Conservation (phyloP, 73 alveolate species). For the Durusdinium trenchii region DNA sequence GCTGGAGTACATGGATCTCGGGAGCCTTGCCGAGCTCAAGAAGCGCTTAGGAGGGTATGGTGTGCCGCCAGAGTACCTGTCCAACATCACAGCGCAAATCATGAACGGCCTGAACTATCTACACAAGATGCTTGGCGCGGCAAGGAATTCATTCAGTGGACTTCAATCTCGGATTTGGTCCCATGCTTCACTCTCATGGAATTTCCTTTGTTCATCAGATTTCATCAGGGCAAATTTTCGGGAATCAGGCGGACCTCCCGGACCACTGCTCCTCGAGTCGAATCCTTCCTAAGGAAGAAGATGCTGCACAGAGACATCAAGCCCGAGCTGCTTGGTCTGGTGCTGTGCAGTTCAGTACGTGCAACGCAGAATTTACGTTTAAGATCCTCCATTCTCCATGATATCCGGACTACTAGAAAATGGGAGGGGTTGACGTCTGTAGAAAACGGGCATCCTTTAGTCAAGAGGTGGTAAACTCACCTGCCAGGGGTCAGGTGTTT, state of each 20-base stretch:
- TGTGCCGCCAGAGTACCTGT: constrained; percentile 68
- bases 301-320: constrained; percentile 98
- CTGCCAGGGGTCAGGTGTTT: too few species aligned
- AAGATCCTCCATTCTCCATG: too few species aligned
- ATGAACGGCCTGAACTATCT: constrained; percentile 70
- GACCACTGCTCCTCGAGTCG: not conserved
- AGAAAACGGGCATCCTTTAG: too few species aligned
- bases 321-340: constrained; percentile 94
- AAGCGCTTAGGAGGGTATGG: constrained; percentile 83
- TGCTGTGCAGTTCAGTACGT: too few species aligned
- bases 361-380: too few species aligned
- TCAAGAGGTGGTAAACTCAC: too few species aligned
- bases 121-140: constrained; percentile 34
- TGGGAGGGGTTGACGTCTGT: too few species aligned
- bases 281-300: not conserved
- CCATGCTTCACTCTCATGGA: not conserved
- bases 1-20: constrained; percentile 77
- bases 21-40: constrained; percentile 68
- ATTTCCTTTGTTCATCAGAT: not conserved
- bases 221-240: not conserved
- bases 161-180: not conserved
- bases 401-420: too few species aligned
- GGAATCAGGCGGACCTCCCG: not conserved
- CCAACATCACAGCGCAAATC: constrained; percentile 85
- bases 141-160: too few species aligned